Conservation (phyloP, 495 filamentous ascomycete genomes). For the Talaromyces liani region DNA sequence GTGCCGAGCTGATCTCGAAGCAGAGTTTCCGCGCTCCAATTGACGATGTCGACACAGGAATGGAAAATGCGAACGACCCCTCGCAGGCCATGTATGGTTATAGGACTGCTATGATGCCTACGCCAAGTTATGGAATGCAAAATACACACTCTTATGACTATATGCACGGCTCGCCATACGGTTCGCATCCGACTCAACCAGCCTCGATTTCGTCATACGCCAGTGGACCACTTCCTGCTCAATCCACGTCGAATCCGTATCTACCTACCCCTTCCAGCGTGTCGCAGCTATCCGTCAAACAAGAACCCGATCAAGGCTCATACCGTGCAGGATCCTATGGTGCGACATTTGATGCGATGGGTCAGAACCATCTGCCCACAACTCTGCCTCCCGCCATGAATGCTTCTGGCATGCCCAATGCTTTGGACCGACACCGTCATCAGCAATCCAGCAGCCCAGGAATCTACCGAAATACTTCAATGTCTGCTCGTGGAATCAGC, state of each 20-base stretch:
- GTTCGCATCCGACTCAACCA: conserved; percentile 29
- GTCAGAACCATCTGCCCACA: conserved; percentile 28
- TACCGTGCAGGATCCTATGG: conserved; percentile 30
- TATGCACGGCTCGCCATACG: conserved; percentile 27
- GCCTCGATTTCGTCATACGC: conserved; percentile 30
- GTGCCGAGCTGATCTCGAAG: conserved; percentile 50
- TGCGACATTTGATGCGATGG: conserved; percentile 29
- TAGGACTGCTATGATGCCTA: conserved; percentile 32
- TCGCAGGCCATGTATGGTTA: conserved; percentile 34
- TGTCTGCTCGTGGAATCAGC: conserved; percentile 34
- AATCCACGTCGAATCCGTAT: conserved; percentile 32
- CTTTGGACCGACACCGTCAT: conserved; percentile 32
- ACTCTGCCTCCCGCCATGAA: conserved; percentile 28
- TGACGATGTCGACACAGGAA: conserved; percentile 47
- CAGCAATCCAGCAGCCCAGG: conserved; percentile 34
- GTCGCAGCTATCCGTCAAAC: conserved; percentile 24
- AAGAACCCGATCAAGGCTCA: conserved; percentile 28
- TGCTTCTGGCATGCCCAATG: conserved; percentile 22
- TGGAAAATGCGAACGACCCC: conserved; percentile 33
- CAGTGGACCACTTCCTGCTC: conserved; percentile 26
- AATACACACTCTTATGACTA: conserved; percentile 32
- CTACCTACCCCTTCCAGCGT: conserved; percentile 26
- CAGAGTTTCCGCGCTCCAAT: conserved; percentile 66
- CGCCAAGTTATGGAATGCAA: conserved; percentile 29
- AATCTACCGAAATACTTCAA: conserved; percentile 36